Percentiles rank a stretch among this genome's conserved stretches.
phyloP scores from a whole-genome alignment of 2,329 filamentous ascomycete species.

The Cercospora janseana region DNA sequence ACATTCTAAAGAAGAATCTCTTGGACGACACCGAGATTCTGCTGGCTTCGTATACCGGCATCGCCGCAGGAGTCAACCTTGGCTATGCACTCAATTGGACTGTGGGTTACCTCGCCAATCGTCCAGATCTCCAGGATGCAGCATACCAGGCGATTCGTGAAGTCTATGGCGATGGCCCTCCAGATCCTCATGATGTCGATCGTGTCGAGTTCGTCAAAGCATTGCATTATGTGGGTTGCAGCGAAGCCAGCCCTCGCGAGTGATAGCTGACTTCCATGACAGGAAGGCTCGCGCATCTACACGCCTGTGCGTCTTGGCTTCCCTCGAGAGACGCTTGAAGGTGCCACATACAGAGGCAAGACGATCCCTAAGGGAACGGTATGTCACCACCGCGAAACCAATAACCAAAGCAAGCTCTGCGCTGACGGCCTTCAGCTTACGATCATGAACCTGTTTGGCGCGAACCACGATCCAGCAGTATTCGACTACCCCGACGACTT shows the following conservation, averaged over 20 bases:
- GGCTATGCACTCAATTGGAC: constrained; percentile 1
- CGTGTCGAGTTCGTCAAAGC: background rate
- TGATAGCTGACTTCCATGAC: background rate
- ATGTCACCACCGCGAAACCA: background rate
- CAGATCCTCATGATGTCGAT: constrained; percentile 1
- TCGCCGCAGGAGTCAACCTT: background rate
- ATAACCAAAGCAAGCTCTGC: background rate
- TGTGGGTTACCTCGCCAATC: background rate
- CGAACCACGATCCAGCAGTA: background rate
- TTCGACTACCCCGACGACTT: background rate
- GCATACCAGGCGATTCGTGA: background rate
- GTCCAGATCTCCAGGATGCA: background rate
- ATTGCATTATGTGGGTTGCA: background rate
- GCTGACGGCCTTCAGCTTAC: background rate
- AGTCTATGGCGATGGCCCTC: background rate
- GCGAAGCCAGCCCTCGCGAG: background rate
- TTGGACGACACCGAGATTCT: background rate
- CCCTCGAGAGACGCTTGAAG: background rate
- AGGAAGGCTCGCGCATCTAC: background rate
- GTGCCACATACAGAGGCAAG: constrained; percentile 1
- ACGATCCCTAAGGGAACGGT: background rate
- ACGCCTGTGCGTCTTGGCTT: background rate
- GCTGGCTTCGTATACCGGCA: background rate
- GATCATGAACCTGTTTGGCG: background rate
- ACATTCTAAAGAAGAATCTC: background rate